Conservation (phyloP, 2,329 filamentous ascomycete species). For the Fusarium sp. region DNA sequence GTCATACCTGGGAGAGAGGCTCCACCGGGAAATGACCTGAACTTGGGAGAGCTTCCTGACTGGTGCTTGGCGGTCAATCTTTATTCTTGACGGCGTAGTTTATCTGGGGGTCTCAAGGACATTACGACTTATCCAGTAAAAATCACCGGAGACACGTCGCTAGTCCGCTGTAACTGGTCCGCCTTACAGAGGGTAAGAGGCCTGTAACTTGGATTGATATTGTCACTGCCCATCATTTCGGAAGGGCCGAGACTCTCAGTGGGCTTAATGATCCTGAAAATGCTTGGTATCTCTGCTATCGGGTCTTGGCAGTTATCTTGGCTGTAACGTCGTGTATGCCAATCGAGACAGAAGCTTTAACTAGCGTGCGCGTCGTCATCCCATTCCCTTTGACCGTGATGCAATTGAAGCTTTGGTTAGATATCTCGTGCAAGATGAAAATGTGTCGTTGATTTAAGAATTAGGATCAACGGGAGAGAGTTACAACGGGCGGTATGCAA, state of each 20-base stretch:
- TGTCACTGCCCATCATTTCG: constrained; percentile 34
- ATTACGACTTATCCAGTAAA: constrained; percentile 30
- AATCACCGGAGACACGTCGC: constrained; percentile 31
- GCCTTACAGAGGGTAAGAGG: constrained; percentile 27
- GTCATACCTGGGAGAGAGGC: constrained; percentile 32
- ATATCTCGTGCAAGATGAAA: too few species aligned
- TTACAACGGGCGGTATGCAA: constrained; percentile 1
- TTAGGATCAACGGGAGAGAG: constrained; percentile 1
- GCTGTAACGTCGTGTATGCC: constrained; percentile 24
- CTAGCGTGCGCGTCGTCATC: constrained; percentile 19
- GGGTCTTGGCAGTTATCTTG: constrained; percentile 38
- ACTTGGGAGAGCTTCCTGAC: constrained; percentile 33
- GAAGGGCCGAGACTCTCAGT: constrained; percentile 30
- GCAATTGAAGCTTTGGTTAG: background rate
- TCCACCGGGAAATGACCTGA: constrained; percentile 40
- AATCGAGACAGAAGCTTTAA: constrained; percentile 17
- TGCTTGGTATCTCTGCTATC: constrained; percentile 30
- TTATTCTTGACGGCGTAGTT: constrained; percentile 21
- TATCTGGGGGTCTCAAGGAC: constrained; percentile 4
- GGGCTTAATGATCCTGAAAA: constrained; percentile 4
- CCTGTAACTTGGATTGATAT: constrained; percentile 4
- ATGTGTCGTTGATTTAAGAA: constrained; percentile 27
- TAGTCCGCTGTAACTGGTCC: constrained; percentile 35
- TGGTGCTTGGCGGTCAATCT: constrained; percentile 40
- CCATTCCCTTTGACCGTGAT: background rate